Conservation (phyloP, 257 asterid genomes). For the Paraleonurus japonicus region DNA sequence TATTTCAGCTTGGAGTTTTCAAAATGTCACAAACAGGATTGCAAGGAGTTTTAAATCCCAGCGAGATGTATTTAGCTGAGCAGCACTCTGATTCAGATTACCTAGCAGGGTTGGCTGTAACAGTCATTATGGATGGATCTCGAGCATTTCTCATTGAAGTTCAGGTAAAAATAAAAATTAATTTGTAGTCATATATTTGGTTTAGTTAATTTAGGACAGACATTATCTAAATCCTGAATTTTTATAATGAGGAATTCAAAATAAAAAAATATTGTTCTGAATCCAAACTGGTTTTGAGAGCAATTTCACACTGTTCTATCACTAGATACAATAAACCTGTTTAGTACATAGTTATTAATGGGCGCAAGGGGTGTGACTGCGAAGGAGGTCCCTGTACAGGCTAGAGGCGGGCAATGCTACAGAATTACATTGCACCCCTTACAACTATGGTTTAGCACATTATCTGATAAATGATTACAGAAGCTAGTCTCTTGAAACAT, state of each 20-base stretch:
- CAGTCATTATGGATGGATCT: slow-evolving; percentile 89
- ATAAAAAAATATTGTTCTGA: background rate
- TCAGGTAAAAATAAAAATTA: too few species aligned
- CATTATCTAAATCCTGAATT: background rate
- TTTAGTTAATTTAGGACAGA: background rate
- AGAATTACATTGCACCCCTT: background rate
- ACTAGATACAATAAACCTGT: background rate
- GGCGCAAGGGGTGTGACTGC: background rate
- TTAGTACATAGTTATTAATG: background rate
- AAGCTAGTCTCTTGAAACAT: slow-evolving; percentile 3
- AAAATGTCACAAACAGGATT: slow-evolving; percentile 76
- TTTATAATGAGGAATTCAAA: background rate
- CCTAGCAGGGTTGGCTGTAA: slow-evolving; percentile 86
- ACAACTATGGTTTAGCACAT: background rate
- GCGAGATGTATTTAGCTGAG: slow-evolving; percentile 81
- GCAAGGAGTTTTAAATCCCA: slow-evolving; percentile 78
- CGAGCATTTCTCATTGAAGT: slow-evolving; percentile 85
- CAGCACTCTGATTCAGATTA: slow-evolving; percentile 75
- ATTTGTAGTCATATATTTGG: background rate
- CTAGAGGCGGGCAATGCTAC: background rate
- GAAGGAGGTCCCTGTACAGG: background rate
- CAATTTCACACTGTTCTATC: slow-evolving; percentile 1
- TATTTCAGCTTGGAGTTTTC: slow-evolving; percentile 86
- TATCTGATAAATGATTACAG: background rate
- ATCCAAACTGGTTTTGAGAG: background rate